phyloP scores from a whole-genome alignment of 208 protist species.

The Leishmania braziliensis region DNA sequence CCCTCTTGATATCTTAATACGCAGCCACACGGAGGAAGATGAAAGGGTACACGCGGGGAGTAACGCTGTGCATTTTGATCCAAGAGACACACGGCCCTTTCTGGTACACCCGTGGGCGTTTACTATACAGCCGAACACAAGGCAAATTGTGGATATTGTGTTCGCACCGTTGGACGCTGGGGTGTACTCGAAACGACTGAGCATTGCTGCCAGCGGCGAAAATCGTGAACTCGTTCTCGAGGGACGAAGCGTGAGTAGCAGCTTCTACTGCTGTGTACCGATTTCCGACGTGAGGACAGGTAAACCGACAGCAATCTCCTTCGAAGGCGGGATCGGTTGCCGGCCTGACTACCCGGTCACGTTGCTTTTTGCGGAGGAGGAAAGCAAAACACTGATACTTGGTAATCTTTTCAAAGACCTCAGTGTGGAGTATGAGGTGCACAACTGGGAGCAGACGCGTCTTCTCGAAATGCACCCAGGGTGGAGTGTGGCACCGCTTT shows the following conservation, averaged over 20 bases:
- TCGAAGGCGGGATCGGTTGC: slow-evolving; percentile 29
- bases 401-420: slow-evolving; percentile 25
- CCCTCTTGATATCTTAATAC: slow-evolving; percentile 54
- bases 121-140: slow-evolving; percentile 24
- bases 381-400: slow-evolving; percentile 28
- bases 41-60: background rate
- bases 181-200: slow-evolving; percentile 21
- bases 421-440: slow-evolving; percentile 21
- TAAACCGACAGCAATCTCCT: slow-evolving; percentile 16
- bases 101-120: slow-evolving; percentile 31
- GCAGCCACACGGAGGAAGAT: slow-evolving; percentile 13
- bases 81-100: slow-evolving; percentile 11
- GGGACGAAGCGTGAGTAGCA: slow-evolving; percentile 26
- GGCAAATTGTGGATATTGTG: slow-evolving; percentile 23
- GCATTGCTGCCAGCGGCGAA: slow-evolving; percentile 26
- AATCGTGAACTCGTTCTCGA: slow-evolving; percentile 22
- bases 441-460: slow-evolving; percentile 34
- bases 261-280: slow-evolving; percentile 21
- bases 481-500: slow-evolving; percentile 18
- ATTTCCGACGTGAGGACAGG: slow-evolving; percentile 12
- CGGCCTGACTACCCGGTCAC: slow-evolving; percentile 24
- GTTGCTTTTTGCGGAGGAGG: slow-evolving; percentile 20
- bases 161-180: slow-evolving; percentile 28
- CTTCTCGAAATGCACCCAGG: slow-evolving; percentile 6
- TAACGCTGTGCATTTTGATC: background rate